Base-by-base conservation (phyloP, 2,329 filamentous ascomycete genomes). In the Monosporascus sp. region DNA sequence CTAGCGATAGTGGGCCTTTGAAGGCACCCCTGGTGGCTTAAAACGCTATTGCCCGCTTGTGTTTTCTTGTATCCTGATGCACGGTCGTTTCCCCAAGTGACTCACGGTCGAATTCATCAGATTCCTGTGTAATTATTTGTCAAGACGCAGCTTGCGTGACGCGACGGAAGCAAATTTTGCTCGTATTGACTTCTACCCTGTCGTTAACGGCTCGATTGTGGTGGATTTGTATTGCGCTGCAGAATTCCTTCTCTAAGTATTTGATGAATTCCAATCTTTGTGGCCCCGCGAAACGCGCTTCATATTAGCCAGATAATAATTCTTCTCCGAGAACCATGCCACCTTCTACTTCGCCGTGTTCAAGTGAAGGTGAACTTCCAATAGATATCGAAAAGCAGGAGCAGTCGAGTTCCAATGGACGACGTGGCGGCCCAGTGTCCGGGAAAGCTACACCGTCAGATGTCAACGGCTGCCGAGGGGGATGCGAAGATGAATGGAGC, bases 351-450 rank as follows among this genome's bases (percentile, higher is more conserved):
- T 55, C 58, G 24, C 51, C 60, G 16, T 62, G 53, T 52, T 61
- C 57, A 26, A 64, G 61, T 47, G 55, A 64, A 31, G 58, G 57
- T 35, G 58, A 62, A 22, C 44, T 63, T 7, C 62, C 61, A 14
- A 11, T 54, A 22, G 64, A 67, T 48, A 52, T 65, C 20, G 64
- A 66, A 52, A 66, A 66, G 40, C 61, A 61, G 26, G 19, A 24
- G 17, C 51, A 48, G 4, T 43, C 48, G 19, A 37, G 49, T 17
- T 19, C 31, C n/a, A 16, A 47, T 7, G 57, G 26, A 8, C 49
- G 37, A 11, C 44, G 49, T 31, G 37, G 22, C 2, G 40, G 16
- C 37, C 19, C 45, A 31, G 50, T 52, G 19, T 24, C 16, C 27
- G 53, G 43, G 8, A 45, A 50, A 14, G 50, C 19, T 14, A 27